Conservation (phyloP, 2,329 filamentous ascomycete genomes). For the Cordyceps javanica region DNA sequence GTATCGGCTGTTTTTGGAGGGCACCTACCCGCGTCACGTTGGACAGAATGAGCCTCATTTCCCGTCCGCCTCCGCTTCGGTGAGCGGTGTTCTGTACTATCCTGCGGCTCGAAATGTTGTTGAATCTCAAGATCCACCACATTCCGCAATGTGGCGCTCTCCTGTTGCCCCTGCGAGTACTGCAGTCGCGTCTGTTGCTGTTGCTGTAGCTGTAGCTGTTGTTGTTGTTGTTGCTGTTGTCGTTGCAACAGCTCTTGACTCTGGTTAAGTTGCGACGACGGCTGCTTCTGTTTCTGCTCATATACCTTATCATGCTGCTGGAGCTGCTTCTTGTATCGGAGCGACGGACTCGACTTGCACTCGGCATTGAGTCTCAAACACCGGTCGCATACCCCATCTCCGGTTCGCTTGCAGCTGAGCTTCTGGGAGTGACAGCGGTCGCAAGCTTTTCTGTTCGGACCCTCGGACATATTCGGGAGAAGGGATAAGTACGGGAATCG, state of each 20-base stretch:
- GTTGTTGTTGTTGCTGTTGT: background rate
- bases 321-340: constrained; percentile 30
- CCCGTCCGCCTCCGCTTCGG: constrained; percentile 33
- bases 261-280: constrained; percentile 19
- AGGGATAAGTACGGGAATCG: too few relatives aligned
- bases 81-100: constrained; percentile 23
- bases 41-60: constrained; percentile 26
- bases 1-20: constrained; percentile 13
- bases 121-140: background rate
- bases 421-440: constrained; percentile 42
- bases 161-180: background rate
- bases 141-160: background rate
- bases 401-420: constrained; percentile 38
- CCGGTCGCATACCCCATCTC: constrained; percentile 35
- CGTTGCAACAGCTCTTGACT: constrained; percentile 17
- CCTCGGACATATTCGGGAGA: constrained; percentile 29
- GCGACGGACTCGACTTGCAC: constrained; percentile 39
- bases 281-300: background rate
- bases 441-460: constrained; percentile 37
- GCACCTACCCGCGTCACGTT: constrained; percentile 31
- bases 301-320: constrained; percentile 13
- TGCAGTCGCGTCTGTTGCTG: constrained; percentile 12
- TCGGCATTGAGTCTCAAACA: constrained; percentile 35
- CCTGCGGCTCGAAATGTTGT: background rate
- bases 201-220: constrained; percentile 15